These are phyloP conservation scores for Tuber melanosporum DNA, from an alignment of 495 filamentous ascomycete genomes.

Conservation along the genomic window DNA sequence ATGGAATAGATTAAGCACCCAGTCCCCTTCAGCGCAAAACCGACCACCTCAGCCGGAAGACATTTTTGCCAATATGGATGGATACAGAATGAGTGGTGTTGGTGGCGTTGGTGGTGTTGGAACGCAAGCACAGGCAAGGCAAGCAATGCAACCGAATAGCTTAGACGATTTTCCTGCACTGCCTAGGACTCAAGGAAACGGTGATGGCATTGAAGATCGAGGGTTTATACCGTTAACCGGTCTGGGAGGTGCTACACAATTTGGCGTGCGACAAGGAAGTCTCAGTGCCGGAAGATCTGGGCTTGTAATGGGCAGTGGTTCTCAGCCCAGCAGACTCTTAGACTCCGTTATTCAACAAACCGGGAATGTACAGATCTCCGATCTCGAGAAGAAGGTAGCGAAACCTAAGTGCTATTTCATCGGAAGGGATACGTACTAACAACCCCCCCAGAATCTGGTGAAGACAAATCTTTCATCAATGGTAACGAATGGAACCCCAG, in stretches of 20 bases:
- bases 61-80: constrained; percentile 34
- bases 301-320: constrained; percentile 25
- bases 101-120: constrained; percentile 20
- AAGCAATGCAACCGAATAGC: constrained; percentile 35
- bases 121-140: constrained; percentile 22
- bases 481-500: constrained; percentile 35
- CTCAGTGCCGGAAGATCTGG: constrained; percentile 22
- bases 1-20: constrained; percentile 41
- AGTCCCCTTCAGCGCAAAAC: constrained; percentile 34
- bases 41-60: constrained; percentile 38
- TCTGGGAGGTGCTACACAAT: constrained; percentile 26
- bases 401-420: neutral
- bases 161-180: constrained; percentile 39
- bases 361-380: constrained; percentile 30
- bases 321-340: constrained; percentile 26
- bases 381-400: constrained; percentile 37
- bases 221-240: constrained; percentile 32
- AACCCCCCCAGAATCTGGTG: constrained; percentile 26
- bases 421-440: neutral
- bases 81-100: constrained; percentile 34
- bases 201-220: constrained; percentile 27
- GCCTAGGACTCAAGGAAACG: constrained; percentile 27
- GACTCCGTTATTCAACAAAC: constrained; percentile 32
- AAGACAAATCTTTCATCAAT: constrained; percentile 25
- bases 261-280: constrained; percentile 26